phyloP scores from a whole-genome alignment of 352 stramenopile species.

The Pythium periplocum region DNA sequence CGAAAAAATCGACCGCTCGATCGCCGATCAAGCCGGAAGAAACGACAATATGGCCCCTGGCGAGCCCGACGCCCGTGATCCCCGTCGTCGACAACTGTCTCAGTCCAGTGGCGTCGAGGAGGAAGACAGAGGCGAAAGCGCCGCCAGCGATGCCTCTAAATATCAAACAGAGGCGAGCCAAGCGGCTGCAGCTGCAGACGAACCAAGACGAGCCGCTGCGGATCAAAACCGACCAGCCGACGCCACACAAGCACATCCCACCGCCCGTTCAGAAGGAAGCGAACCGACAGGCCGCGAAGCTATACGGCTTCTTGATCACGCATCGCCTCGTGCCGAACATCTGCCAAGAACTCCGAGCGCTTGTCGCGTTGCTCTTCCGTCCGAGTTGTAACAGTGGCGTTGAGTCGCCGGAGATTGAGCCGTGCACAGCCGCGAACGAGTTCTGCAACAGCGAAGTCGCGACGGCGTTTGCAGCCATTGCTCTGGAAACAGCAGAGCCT shows the following conservation, averaged over 20 bases:
- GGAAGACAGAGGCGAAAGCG: neutral
- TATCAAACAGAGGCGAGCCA: slow-evolving; percentile 4
- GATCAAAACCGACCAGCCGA: neutral
- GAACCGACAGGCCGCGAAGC: slow-evolving; percentile 37
- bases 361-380: slow-evolving; percentile 12
- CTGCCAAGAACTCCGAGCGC: slow-evolving; percentile 33
- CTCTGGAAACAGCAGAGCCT: slow-evolving; percentile 29
- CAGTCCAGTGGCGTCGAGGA: neutral
- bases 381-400: slow-evolving; percentile 6
- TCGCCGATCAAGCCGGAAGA: neutral
- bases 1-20: neutral
- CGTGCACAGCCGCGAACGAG: slow-evolving; percentile 19
- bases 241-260: neutral
- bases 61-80: neutral
- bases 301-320: slow-evolving; percentile 50
- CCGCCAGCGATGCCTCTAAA: neutral
- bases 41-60: neutral
- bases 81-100: too few species aligned
- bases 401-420: neutral
- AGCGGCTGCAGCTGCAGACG: neutral
- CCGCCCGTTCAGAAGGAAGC: slow-evolving; percentile 1
- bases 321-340: slow-evolving; percentile 38
- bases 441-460: slow-evolving; percentile 40
- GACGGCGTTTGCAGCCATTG: slow-evolving; percentile 31
- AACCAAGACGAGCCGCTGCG: slow-evolving; percentile 1